Evolutionary conservation across 495 filamentous ascomycete genomes (phyloP).

Genomic region (Lepraria neglecta): DNA sequence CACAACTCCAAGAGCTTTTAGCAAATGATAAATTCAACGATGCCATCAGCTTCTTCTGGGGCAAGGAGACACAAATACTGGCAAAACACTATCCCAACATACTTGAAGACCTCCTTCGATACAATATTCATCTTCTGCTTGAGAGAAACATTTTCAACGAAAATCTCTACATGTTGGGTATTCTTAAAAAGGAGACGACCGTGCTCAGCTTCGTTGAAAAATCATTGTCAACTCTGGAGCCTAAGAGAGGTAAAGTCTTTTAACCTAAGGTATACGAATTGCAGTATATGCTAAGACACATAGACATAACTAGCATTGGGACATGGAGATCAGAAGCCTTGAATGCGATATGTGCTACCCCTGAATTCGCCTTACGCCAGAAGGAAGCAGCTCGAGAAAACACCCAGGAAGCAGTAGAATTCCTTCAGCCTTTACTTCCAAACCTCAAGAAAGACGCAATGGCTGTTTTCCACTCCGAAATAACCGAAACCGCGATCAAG

Average conservation of each 20-base stretch:
- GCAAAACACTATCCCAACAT: background rate
- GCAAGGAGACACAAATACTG: slow-evolving; percentile 1
- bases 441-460: background rate
- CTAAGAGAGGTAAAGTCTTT: background rate
- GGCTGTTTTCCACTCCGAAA: background rate
- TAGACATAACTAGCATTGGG: background rate
- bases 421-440: slow-evolving; percentile 5
- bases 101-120: background rate
- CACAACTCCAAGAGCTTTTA: background rate
- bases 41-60: background rate
- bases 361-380: too few relatives aligned
- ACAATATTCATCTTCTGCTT: slow-evolving; percentile 5
- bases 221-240: background rate
- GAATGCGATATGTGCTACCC: background rate
- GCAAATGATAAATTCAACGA: background rate
- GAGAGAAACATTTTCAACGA: background rate
- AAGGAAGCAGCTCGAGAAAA: background rate
- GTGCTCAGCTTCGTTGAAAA: background rate
- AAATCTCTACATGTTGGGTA: slow-evolving; percentile 2
- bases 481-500: background rate
- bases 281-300: background rate
- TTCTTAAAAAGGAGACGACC: background rate
- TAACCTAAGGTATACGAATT: background rate
- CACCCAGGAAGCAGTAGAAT: background rate
- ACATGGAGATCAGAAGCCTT: slow-evolving; percentile 12